Percentiles rank a stretch among this genome's conserved stretches.
Conservation (phyloP, 768 basidiomycete species). For the Russula olivacea region DNA sequence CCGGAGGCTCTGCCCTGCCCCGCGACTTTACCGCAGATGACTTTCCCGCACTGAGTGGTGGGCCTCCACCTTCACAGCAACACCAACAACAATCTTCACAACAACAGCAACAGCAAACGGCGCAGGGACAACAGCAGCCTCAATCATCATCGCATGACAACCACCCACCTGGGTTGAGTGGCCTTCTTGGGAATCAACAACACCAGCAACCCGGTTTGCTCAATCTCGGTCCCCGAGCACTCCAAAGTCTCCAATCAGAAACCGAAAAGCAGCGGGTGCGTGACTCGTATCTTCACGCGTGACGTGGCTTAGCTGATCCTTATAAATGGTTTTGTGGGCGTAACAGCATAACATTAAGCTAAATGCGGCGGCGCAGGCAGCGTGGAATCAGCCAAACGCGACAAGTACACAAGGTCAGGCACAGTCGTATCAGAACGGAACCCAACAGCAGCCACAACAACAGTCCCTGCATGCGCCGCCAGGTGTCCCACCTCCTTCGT, state of each 20-base stretch:
- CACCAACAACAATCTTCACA: slow-evolving; percentile 30
- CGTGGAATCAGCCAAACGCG: slow-evolving; percentile 57
- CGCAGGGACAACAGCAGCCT: slow-evolving; percentile 26
- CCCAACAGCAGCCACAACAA: slow-evolving; percentile 36
- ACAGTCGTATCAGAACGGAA: slow-evolving; percentile 41
- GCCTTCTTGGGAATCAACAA: slow-evolving; percentile 46
- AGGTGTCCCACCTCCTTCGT: slow-evolving; percentile 39
- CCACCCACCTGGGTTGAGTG: slow-evolving; percentile 77
- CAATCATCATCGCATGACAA: slow-evolving; percentile 31
- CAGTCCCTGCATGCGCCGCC: slow-evolving; percentile 53
- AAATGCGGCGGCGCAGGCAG: slow-evolving; percentile 54
- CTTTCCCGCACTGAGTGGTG: slow-evolving; percentile 81
- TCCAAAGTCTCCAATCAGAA: slow-evolving; percentile 48
- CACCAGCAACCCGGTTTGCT: slow-evolving; percentile 70
- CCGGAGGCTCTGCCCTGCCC: slow-evolving; percentile 37
- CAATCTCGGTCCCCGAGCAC: slow-evolving; percentile 42
- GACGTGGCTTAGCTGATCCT: slow-evolving; percentile 16
- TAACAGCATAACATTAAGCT: slow-evolving; percentile 47
- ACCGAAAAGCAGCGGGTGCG: slow-evolving; percentile 66
- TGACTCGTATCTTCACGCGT: slow-evolving; percentile 24
- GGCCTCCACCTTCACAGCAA: slow-evolving; percentile 41
- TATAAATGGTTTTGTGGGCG: not conserved
- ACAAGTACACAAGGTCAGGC: slow-evolving; percentile 35
- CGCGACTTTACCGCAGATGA: slow-evolving; percentile 83
- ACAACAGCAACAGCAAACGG: slow-evolving; percentile 29